Conservation (phyloP, 75 land plant genomes). For the Sequoiadendron giganteum region DNA sequence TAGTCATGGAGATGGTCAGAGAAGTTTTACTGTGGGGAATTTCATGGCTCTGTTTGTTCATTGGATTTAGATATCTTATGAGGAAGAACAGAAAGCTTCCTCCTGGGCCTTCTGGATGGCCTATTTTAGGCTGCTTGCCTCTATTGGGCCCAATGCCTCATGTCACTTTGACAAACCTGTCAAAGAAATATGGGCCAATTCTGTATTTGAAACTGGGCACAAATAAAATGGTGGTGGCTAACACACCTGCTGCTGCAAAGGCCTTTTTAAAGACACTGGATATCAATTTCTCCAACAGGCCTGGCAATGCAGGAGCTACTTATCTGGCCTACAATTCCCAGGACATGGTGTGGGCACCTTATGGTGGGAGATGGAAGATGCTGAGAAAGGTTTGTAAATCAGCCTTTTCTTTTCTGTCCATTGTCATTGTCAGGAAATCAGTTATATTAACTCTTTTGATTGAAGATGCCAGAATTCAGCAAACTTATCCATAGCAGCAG, state of each 20-base stretch:
- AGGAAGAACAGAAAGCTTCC: neutral
- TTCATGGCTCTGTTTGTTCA: neutral
- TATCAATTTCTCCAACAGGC: slow-evolving; percentile 25
- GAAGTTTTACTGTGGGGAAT: neutral
- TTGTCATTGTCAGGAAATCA: neutral
- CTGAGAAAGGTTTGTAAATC: slow-evolving; percentile 13
- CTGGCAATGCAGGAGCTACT: slow-evolving; percentile 22
- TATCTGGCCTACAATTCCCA: slow-evolving; percentile 30
- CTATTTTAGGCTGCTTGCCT: slow-evolving; percentile 15
- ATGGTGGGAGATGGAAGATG: slow-evolving; percentile 38
- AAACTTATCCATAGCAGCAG: too few relatives aligned
- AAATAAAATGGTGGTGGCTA: slow-evolving; percentile 32
- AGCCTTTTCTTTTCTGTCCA: too few relatives aligned
- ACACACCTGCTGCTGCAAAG: slow-evolving; percentile 36
- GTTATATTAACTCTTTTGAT: neutral
- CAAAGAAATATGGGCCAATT: slow-evolving; percentile 48
- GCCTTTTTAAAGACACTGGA: slow-evolving; percentile 39
- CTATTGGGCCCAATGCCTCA: slow-evolving; percentile 14
- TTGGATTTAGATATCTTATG: neutral
- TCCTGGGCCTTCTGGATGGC: slow-evolving; percentile 13
- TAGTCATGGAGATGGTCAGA: neutral
- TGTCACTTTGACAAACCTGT: slow-evolving; percentile 27
- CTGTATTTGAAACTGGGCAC: slow-evolving; percentile 46
- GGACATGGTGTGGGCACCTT: slow-evolving; percentile 43
- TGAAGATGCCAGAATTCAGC: neutral